Conservation (phyloP, 192 early-diverging fungal species). For the Cladochytrium replicatum region DNA sequence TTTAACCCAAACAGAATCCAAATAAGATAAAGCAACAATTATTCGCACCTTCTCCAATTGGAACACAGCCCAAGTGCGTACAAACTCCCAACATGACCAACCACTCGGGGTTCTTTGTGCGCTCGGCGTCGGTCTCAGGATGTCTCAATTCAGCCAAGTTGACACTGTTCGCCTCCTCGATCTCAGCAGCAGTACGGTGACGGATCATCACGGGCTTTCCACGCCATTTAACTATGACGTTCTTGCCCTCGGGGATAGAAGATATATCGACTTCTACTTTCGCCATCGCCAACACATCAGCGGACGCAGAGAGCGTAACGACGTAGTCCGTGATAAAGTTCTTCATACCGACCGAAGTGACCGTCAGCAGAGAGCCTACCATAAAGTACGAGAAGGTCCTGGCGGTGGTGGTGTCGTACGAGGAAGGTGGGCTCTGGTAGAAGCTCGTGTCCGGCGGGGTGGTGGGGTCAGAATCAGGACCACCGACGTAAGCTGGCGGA, state of each 20-base stretch:
- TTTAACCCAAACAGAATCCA: not conserved
- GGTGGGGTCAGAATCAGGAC: not conserved
- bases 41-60: slow-evolving; percentile 74
- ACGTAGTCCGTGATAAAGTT: slow-evolving; percentile 78
- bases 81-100: slow-evolving; percentile 89
- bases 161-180: slow-evolving; percentile 80
- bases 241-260: slow-evolving; percentile 92
- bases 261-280: slow-evolving; percentile 92
- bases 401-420: slow-evolving; percentile 23
- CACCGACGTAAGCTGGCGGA: too few species aligned
- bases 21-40: slow-evolving; percentile 1
- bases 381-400: slow-evolving; percentile 81
- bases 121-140: slow-evolving; percentile 83
- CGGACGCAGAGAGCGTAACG: slow-evolving; percentile 86
- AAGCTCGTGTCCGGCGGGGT: not conserved
- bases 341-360: slow-evolving; percentile 78
- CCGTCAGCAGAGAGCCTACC: slow-evolving; percentile 78
- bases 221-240: slow-evolving; percentile 96
- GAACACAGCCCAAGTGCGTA: slow-evolving; percentile 92
- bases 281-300: slow-evolving; percentile 94
- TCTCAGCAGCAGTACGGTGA: slow-evolving; percentile 87
- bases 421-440: not conserved
- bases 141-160: slow-evolving; percentile 75
- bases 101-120: slow-evolving; percentile 88
- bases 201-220: slow-evolving; percentile 98